A percentile compares a stretch with the other conserved stretches of the same genome.
These are phyloP conservation scores for Stentor coeruleus DNA, from an alignment of 73 alveolate species.

Conservation along the genomic window DNA sequence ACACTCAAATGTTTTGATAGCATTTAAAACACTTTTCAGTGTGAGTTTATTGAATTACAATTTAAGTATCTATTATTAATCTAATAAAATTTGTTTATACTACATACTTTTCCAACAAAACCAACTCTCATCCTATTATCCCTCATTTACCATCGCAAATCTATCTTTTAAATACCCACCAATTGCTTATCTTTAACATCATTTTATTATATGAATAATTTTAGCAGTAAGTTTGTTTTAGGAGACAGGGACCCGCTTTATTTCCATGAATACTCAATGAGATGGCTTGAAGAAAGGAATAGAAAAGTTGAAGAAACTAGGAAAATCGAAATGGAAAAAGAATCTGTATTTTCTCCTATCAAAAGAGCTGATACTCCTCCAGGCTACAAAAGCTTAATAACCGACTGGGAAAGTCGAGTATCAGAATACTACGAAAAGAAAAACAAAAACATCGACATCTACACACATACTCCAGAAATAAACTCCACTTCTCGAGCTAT, in stretches of 20 bases:
- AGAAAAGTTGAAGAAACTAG: background rate
- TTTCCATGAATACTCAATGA: background rate
- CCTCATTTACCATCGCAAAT: too few species aligned
- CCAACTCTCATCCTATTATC: too few species aligned
- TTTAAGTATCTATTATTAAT: too few species aligned
- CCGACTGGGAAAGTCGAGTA: conserved; percentile 19
- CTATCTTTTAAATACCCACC: too few species aligned
- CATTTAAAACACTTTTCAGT: too few species aligned
- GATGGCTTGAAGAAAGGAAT: conserved; percentile 12
- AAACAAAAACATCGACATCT: conserved; percentile 10
- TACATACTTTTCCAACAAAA: too few species aligned
- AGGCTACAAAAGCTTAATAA: conserved; percentile 5
- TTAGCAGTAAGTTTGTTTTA: background rate
- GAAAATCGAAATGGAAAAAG: background rate
- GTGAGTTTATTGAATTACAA: too few species aligned
- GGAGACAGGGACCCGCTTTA: conserved; percentile 25
- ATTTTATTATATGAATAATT: too few species aligned
- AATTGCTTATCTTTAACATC: too few species aligned
- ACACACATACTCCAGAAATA: conserved; percentile 13
- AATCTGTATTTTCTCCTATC: background rate
- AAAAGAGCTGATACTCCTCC: background rate
- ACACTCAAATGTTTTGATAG: too few species aligned
- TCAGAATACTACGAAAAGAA: background rate
- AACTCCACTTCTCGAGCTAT: conserved; percentile 18
- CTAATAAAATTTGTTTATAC: too few species aligned